Percentiles rank a stretch among this genome's conserved stretches.
Evolutionary conservation across 371 early-diverging fungal species (phyloP).

Genomic region (Phascolomyces articulosus): DNA sequence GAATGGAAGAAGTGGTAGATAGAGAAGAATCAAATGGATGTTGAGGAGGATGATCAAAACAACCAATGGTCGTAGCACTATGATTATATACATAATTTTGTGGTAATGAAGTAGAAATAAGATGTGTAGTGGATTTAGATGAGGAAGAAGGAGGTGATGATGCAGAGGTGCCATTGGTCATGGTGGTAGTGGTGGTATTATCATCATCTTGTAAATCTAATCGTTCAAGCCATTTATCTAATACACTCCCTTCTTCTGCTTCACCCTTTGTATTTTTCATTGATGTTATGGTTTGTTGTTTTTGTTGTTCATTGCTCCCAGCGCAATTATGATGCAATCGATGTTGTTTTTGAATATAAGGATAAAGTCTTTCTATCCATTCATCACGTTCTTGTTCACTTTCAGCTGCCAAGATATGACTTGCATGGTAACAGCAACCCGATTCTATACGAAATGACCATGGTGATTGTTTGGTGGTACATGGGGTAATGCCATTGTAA

Average conservation of each 20-base stretch:
- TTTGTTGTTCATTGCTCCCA: background rate
- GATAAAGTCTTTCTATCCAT: constrained; percentile 16
- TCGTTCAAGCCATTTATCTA: constrained; percentile 37
- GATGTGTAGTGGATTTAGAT: background rate
- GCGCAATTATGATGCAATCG: constrained; percentile 4
- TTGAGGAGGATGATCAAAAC: background rate
- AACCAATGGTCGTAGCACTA: background rate
- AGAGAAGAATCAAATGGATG: background rate
- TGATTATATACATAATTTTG: background rate
- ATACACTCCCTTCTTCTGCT: constrained; percentile 22
- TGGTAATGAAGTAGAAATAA: constrained; percentile 6
- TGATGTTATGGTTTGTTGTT: background rate
- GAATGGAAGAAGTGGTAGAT: background rate
- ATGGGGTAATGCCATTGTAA: constrained; percentile 11
- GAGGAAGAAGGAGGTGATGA: background rate
- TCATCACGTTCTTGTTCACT: constrained; percentile 10
- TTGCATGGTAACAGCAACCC: constrained; percentile 15
- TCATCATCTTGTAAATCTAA: constrained; percentile 26
- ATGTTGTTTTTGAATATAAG: constrained; percentile 7
- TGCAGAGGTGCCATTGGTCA: too few species aligned
- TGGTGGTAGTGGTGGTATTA: background rate
- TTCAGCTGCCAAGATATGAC: constrained; percentile 24
- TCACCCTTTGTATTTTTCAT: too few species aligned
- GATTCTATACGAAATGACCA: constrained; percentile 22
- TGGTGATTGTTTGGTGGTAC: constrained; percentile 13